Base-by-base conservation (phyloP, 805 yeast genomes). In the Zygotorulaspora florentina region DNA sequence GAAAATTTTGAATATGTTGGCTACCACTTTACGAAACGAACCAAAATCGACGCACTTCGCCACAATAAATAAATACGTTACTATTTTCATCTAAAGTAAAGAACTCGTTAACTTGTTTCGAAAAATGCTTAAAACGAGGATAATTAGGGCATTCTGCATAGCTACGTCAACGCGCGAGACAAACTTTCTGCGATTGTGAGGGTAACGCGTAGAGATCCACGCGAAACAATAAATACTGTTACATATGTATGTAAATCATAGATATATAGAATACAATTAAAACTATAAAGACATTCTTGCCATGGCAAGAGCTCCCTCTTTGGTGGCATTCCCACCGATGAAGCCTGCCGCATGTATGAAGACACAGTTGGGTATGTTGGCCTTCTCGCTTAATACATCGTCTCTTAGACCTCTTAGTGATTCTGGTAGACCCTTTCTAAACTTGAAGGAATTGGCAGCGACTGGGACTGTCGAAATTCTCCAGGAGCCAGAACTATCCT, bases 321-420 rank as follows among this genome's bases (percentile, higher is more conserved):
- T 71, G 18, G 95, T 76, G 60, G 81, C 74, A 46, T 91, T 87
- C 43, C 99, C 99, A 37, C 99, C 99, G 59, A 93, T 93, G 68
- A 93, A 93, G 0, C 99, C 98, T 35, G 96, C 87, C 36, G 98
- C 96, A 58, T 93, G 99, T 47, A 93, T 81, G 62, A 93, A 93
- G 16, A 90, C 80, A 63, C 96, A 87, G 8, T 87, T 96, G 27
- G 79, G 81, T 45, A 93, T 78, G n/a, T 95, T 96, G 29, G 88
- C 72, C 54, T 76, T 70, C 53, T 80, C 72, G 54, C 85, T 78
- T 55, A 93, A 75, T 33, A 74, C 85, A 26, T 86, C 91, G 63
- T 93, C 99, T 64, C 99, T 81, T 39, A 90, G 70, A n/a, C 99
- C 99, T 72, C 99, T 80, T 88, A 96, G 86, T 15, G 80, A 76